Base-by-base conservation (phyloP, 2,329 filamentous ascomycete species). In the Annulohypoxylon truncatum region DNA sequence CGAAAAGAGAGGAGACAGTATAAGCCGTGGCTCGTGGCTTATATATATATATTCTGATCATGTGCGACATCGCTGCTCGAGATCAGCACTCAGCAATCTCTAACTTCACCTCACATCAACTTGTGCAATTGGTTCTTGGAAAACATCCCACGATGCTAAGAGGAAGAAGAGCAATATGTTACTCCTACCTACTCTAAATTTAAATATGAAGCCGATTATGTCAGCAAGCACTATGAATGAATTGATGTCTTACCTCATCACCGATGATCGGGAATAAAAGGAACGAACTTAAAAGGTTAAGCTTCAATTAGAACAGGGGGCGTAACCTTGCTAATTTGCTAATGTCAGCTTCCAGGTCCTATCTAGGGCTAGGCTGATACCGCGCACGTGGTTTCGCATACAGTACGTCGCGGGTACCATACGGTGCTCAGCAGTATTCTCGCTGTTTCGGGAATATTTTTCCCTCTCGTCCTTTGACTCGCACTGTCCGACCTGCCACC, bases 401-500 rank as follows among this genome's bases (percentile, higher is more conserved):
- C 50, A 48, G 60, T 53, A 24, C 22, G 10, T 9, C 15, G 44
- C 46, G 40, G 9, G 29, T 48, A 9, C 10, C 2, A 44, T 51
- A 56, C 59, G 55, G 59, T 61, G 48, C 28, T 3, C 2, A 8
- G 40, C 28, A 60, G 28, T 29, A 18, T 44, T 28, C 35, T 54
- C 44, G 24, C 44, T 46, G 51, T 26, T 24, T 60, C 53, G 60
- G 53, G 28, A 57, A 57, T 57, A 51, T 53, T 47, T 56, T n/a
- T 35, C 33, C 33, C 13, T 46, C n/a, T 15, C 28, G 12, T 9
- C 15, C 3, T 54, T 12, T 10, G 9, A 22, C 8, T 64, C 47
- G 18, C 53, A 64, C 61, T 54, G 47, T 63, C 8, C 38, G 42
- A 54, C 40, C 31, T 62, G 59, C 42, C 58, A 48, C 47, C 28